Base-by-base conservation (phyloP, 2,329 filamentous ascomycete genomes). In the Nigrospora oryzae region DNA sequence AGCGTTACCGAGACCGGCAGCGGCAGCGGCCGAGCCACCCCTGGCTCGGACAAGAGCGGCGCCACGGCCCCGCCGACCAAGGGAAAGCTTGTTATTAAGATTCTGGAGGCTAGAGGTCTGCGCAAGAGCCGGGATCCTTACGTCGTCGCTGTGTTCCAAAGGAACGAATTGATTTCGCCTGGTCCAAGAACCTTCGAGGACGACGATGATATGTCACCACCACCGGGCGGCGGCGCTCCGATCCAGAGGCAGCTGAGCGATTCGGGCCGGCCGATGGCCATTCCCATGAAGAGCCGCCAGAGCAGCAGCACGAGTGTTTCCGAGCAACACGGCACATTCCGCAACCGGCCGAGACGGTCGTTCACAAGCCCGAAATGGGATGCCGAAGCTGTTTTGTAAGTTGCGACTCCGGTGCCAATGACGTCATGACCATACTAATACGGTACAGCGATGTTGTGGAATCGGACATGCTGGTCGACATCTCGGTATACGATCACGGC, bases 241-340 rank as follows among this genome's bases (percentile, higher is more conserved):
- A 82, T 84, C 47, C 77, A 81, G 56, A 76, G 84, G 46, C 81
- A 85, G 50, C 85, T 83, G 46, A 93, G 87, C 60, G 89, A 95
- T 55, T 84, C 84, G 30, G 87, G 89, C 28, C 79, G 84, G 43
- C 79, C 89, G 14, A 91, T 96, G 83, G 88, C 89, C 31, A 97
- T 98, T 53, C 93, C 93, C 2, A 96, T 97, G 89, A 84, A 85
- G 57, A 97, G 90, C 63, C 83, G 93, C 45, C 93, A 97, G 63
- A 97, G 91, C 68, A 97, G 91, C 69, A 90, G 91, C 67, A 95
- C 90, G 45, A 95, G 91, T 58, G 73, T 84, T 51, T 75, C 78
- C 33, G 87, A 95, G 32, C 74, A 75, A 53, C 73, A 67, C 8
- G 23, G 23, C 51, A 72, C 72, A 2, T 76, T 79, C 55, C 71